Base-by-base conservation (phyloP, 2,329 filamentous ascomycete genomes). In the Plenodomus lindquistii region DNA sequence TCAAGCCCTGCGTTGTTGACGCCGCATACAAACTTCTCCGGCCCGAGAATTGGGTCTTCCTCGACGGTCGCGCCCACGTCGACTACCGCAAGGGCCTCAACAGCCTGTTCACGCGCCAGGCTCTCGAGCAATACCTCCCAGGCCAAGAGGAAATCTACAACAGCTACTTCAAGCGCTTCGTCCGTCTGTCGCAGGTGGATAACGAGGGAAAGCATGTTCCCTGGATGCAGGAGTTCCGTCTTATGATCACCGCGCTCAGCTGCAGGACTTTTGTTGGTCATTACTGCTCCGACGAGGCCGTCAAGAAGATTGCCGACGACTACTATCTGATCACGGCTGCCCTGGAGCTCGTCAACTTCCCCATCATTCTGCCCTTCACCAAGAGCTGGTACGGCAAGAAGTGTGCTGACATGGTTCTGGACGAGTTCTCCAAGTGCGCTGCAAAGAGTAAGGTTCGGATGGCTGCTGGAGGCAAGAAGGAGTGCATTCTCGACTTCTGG, bases 371-470 rank as follows among this genome's bases (percentile, higher is more conserved):
- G 35, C 93, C 93, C 34, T 97, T 84, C 80, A 97, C 92, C 70
- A 93, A 91, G 79, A 91, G 91, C 4, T 97, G 91, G 91, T 95
- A 96, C 69, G 94, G 93, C 64, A 96, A 97, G 82, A 95, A 92
- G 78, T 91, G 91, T 22, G 86, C 93, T 49, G 90, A 96, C 67
- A 91, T 96, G 86, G 91, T 96, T 27, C 80, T 97, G 58, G 82
- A 81, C 40, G 92, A 96, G 72, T 97, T 97, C 69, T 78, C 87
- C 70, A 92, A 91, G 75, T 97, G 93, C 69, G 89, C 93, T 39
- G 89, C 91, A 54, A 96, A 97, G 81, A 88, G 89, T 76, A 96
- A 94, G 80, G 87, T 91, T 54, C 87, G 89, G 62, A 95, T 97
- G 89, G 85, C 86, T 63, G 87, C 90, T 45, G 93, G 92, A 65